These are phyloP conservation scores for Pleurotus eryngii DNA, from an alignment of 768 basidiomycete genomes.

Conservation along the genomic window DNA sequence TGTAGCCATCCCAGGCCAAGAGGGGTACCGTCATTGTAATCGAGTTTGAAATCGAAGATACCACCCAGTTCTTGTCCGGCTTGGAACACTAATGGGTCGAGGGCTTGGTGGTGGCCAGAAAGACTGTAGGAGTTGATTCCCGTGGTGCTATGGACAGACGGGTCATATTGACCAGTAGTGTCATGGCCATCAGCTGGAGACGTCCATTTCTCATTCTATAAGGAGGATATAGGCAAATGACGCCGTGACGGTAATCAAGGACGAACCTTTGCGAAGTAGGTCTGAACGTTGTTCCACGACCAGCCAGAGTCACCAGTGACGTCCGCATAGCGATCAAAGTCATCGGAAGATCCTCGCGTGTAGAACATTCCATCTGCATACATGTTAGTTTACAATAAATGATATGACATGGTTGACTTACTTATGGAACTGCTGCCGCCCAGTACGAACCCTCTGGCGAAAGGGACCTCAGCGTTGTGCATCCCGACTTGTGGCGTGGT, in stretches of 20 bases:
- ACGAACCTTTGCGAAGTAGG: constrained; percentile 23
- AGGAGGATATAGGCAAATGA: not conserved
- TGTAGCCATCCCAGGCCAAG: constrained; percentile 25
- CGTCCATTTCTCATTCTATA: constrained; percentile 24
- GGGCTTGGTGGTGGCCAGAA: constrained; percentile 16
- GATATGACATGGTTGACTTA: constrained; percentile 10
- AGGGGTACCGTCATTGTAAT: constrained; percentile 26
- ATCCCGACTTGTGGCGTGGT: constrained; percentile 16
- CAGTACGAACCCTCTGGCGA: constrained; percentile 15
- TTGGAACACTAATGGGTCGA: constrained; percentile 18
- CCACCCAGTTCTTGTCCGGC: constrained; percentile 16
- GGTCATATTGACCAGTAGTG: constrained; percentile 24
- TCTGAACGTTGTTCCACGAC: constrained; percentile 24
- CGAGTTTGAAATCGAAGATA: constrained; percentile 24
- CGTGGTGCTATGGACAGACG: constrained; percentile 20
- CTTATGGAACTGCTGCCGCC: constrained; percentile 19
- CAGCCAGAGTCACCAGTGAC: constrained; percentile 25
- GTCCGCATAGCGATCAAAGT: constrained; percentile 20
- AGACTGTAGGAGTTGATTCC: constrained; percentile 24
- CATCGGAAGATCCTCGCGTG: constrained; percentile 23
- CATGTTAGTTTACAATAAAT: not conserved
- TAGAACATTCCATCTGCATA: constrained; percentile 21
- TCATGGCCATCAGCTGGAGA: constrained; percentile 26
- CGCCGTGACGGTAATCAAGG: not conserved
- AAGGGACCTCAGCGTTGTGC: constrained; percentile 11